Base-by-base conservation (phyloP, 176 grass and related monocot species). In the Oryza nivara region DNA sequence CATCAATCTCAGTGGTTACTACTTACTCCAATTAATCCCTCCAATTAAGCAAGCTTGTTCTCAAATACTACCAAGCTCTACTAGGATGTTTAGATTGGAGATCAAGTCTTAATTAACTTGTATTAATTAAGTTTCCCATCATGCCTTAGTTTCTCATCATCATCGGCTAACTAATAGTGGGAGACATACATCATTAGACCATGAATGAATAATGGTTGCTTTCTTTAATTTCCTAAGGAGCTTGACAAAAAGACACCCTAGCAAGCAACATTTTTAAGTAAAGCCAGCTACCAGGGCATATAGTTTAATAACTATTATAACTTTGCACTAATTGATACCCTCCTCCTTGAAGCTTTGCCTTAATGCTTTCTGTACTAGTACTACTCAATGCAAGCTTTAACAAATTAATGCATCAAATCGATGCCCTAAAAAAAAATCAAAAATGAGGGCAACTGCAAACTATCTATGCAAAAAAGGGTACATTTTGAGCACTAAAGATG, bases 121-220 rank as follows among this genome's bases (percentile, higher is more conserved):
- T 81, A 36, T 48, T 81, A 69, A 23, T 49, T 75, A 69, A 12
- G 22, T 67, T 67, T 71, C 19, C 60, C 48, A 90, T 83, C 46
- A 78, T 83, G 41, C 36, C 73, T 68, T 87, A 60, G 16, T 87
- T 87, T 80, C 69, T 74, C 36, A 75, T 74, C 80, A 83, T 90
- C 51, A 58, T 70, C 58, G 19, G 48, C 75, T 67, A 75, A 75
- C 68, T 90, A 87, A 90, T 54, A 87, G 84, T 83, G 89, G 89
- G 84, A 70, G 75, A 87, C 89, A 90, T 80, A 13, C 84, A 87
- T 90, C 80, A 90, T 90, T 84, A 74, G 49, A 65, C 23, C 89
- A 75, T 34, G 30, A 83, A 90, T 83, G 48, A 87, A 87, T 87
- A 68, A 73, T 70, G 28, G 75, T 79, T 77, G 77, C 84, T 90